Evolutionary conservation across 2,329 filamentous ascomycete species (phyloP), one percentile per base, ranked within the genome.

Genomic region (Fusarium sp.): DNA sequence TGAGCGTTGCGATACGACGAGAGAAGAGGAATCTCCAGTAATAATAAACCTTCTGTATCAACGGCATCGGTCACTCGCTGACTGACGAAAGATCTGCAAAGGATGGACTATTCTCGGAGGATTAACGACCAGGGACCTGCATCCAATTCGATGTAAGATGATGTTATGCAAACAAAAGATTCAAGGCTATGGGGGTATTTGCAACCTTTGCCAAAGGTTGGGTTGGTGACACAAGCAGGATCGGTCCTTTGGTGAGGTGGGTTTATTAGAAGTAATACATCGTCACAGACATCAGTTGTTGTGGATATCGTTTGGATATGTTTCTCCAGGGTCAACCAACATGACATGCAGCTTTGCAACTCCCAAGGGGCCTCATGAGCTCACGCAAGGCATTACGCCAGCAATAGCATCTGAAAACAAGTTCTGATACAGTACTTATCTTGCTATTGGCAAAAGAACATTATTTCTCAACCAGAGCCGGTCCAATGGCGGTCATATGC

Each of bases 81-180:
- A 60, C 65, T 55, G 65, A 56, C 44, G 65, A 52, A 52, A 52
- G 72, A 72, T 74, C 72, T 74, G 57, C 72, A 72, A 69, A 51
- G 52, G 58, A 57, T 56, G 45, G 56, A 38, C 56, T 59, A 51
- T 59, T 66, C 47, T 60, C 73, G 65, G 65, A 72, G 62, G 72
- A 70, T 78, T 75, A 57, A 56, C 66, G 56, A 52, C 66, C 59
- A 73, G 64, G 73, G 69, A 78, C 75, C 74, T 77, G 75, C 74
- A 65, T 78, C 63, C 20, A 59, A 20, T 36, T 49, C 24, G 26
- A 51, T 51, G 42, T 63, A 49, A 55, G 51, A 69, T 72, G 62
- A 70, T 75, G 65, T 62, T 64, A 54, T 68, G 45, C 39, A 68
- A 69, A 28, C 51, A 51, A 54, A 64, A 55, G 24, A 63, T 52